Base-by-base conservation (phyloP, 495 filamentous ascomycete genomes). In the Schizothecium vesticola region DNA sequence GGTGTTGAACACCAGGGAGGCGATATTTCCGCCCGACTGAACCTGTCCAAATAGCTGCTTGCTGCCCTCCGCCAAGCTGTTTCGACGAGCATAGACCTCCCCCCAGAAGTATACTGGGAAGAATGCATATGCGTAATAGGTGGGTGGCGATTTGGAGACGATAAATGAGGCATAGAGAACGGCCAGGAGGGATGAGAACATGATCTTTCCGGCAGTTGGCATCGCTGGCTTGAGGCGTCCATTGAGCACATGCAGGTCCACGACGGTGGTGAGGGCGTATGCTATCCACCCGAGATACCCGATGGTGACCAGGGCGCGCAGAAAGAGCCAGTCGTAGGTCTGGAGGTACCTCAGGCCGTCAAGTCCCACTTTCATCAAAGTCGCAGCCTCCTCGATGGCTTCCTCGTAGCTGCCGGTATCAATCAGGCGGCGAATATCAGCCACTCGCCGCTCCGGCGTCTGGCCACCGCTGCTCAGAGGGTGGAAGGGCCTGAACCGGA, bases 81-180 rank as follows among this genome's bases (percentile, higher is more conserved):
- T 84, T 59, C 93, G 83, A 10, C 92, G 87, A 3, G 91, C 92
- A 75, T 91, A 92, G 0, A 98, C 93, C 72, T 97, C 96, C 75
- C 97, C 94, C 95, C 96, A 99, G 82, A 99, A 97, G 59, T 89
- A 86, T 2, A 95, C 87, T 0, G 96, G 94, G 77, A 98, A 99
- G 70, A 94, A 83, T 6, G 87, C 93, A 75, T 98, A 99, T 25
- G 89, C 89, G 71, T 98, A 98, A 76, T 98, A 99, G 6, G 91
- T 91, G 70, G 85, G 82, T 0, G 94, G 88, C 3, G 93, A 94
- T 31, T 87, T 85, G 51, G 96, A 94, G 65, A 92, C 83, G 65
- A 88, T 79, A 57, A 99, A 90, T 8, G 91, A 87, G 3, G 93
- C 88, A 71, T 91, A 97, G 19, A 98, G 76, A 5, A 81, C 84